Evolutionary conservation across 148 eudicot genomes (phyloP), one percentile per base, ranked within the genome.

Genomic region (Agrostemma githago): DNA sequence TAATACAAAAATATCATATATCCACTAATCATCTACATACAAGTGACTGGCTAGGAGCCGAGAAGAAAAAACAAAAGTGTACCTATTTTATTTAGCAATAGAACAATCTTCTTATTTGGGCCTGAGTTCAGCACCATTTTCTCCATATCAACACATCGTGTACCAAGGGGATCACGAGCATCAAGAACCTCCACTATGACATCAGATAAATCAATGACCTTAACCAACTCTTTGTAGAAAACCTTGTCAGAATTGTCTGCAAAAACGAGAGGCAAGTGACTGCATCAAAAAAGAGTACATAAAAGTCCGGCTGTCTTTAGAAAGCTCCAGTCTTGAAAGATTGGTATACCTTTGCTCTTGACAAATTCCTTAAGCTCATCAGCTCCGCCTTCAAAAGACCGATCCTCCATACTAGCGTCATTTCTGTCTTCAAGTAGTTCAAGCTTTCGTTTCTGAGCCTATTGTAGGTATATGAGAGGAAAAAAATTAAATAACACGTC

Each of bases 161-260:
- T 88, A 51, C 99, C 99, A 76, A 92, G 83, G 44, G 99, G 99
- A 80, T 95, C 99, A 72, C 99, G 90, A 73, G 97, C 97, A 90
- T 95, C 99, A 75, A 95, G 89, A 76, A 95, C 97, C 82, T 95
- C 96, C 82, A 95, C 83, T 77, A 95, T 89, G 65, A 95, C 97
- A 88, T 95, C 99, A 70, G 99, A 95, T 56, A 88, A 89, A 68
- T 95, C 99, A 74, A 95, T 83, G 62, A 95, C 99, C 81, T 95
- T 95, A 77, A 85, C 89, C 76, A 95, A 85, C 84, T 95, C 99
- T 84, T 90, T 95, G 90, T 92, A 95, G 72, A 95, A 95, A 17
- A 89, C 85, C 83, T 88, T 86, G 62, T 95, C 99, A 60, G 97
- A 88, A 77, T 84, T 85, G 59, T 95, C 96, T 90, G 86, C 77